Conservation (phyloP, 164 flowering plant species). For the Sedum album region DNA sequence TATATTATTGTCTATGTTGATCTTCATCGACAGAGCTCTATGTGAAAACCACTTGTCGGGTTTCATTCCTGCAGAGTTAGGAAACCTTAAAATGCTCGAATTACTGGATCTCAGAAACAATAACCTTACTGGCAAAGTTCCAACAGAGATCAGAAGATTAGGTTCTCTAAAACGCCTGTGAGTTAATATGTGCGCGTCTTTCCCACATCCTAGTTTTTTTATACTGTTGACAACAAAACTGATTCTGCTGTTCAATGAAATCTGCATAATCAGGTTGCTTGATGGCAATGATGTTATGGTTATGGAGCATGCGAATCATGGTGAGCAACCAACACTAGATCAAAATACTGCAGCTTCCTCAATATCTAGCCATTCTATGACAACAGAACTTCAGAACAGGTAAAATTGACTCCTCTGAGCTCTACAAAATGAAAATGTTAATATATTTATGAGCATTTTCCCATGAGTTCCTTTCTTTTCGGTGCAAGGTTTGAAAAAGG, state of each 20-base stretch:
- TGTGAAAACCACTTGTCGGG: conserved; percentile 15
- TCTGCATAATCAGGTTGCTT: conserved; percentile 10
- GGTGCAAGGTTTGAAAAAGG: conserved; percentile 9
- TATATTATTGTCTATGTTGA: conserved; percentile 6
- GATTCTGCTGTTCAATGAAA: background rate
- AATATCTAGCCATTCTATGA: background rate
- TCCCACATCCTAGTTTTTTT: background rate
- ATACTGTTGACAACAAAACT: background rate
- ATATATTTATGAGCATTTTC: background rate
- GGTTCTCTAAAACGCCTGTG: conserved; percentile 13
- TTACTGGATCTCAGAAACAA: conserved; percentile 15
- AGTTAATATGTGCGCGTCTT: conserved; percentile 11
- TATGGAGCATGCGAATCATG: background rate
- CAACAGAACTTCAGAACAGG: conserved; percentile 11
- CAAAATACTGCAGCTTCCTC: conserved; percentile 6
- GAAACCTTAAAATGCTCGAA: conserved; percentile 14
- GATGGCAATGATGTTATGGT: conserved; percentile 8
- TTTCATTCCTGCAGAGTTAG: conserved; percentile 13
- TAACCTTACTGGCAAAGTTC: conserved; percentile 10
- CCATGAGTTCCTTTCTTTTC: background rate
- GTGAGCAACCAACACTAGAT: conserved; percentile 9
- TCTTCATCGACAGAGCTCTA: conserved; percentile 12
- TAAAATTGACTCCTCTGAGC: background rate
- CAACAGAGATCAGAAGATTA: conserved; percentile 8
- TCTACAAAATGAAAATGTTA: background rate